Evolutionary conservation across 2,329 filamentous ascomycete genomes (phyloP), one percentile per base, ranked within the genome.

Genomic region (Cladosporium sp.): DNA sequence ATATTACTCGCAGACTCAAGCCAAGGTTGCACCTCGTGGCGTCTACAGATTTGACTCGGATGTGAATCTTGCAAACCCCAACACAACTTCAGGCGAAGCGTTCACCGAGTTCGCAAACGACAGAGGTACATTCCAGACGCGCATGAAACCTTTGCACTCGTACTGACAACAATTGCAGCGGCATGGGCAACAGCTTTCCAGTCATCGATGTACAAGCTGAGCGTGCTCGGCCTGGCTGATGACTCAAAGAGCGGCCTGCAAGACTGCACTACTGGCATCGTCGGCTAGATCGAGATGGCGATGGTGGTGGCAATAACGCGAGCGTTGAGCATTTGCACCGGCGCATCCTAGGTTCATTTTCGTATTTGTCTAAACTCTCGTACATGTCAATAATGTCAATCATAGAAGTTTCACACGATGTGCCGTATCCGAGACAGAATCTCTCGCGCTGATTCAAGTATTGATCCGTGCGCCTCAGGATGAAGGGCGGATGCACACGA

Each of bases 1-100:
- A 5, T 84, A 78, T 66, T 84, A 82, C 67, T 62, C 67, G 30
- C 57, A 73, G 54, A 73, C 69, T 15, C 61, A 70, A 19, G 67
- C 64, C 22, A 36, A 55, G 22, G 45, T 17, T 7, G 25, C 45
- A 15, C 64, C 68, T 2, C 58, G 59, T 0, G 66, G 64, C 12
- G 64, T 71, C 9, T 62, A 69, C n/a, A 65, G 67, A 30, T 69
- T 73, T 42, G 63, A 67, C 1, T 66, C 63, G 8, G 71, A 73
- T 52, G 59, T 63, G 25, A 69, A 69, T 52, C 62, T 73, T 0
- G 64, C 68, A 2, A 61, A 64, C 2, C 47, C 56, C 9, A 64
- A 66, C 30, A 52, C 59, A 1, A 47, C 43, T 1, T 68, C 72
- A 0, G 72, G 72, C 0, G 67, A 69, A 39, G 67, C 69, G 58